A percentile compares a stretch with the other conserved stretches of the same genome.
phyloP scores from a whole-genome alignment of 208 protist genomes.

The Naegleria lovaniensis region DNA sequence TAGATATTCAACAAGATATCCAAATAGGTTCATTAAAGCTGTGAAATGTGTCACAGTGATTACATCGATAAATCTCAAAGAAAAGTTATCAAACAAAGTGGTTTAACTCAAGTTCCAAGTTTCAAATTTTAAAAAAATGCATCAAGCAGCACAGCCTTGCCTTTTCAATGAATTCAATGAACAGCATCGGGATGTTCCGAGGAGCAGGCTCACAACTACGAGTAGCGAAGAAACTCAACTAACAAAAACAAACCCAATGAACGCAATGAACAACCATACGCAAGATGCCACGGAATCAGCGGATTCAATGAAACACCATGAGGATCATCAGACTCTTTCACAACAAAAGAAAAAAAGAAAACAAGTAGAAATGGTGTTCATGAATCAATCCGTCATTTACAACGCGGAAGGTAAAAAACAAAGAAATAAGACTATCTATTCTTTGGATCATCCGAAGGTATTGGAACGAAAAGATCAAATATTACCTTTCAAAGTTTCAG shows the following conservation, averaged over 20 bases:
- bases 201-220: too few species aligned
- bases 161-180: slow-evolving; percentile 4
- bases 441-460: not conserved
- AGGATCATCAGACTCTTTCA: not conserved
- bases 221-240: too few species aligned
- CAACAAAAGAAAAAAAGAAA: not conserved
- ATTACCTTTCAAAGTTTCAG: not conserved
- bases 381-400: not conserved
- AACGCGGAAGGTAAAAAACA: not conserved
- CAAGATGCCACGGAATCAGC: too few species aligned
- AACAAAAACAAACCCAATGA: too few species aligned
- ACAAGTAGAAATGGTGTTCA: not conserved
- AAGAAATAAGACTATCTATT: not conserved
- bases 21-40: not conserved
- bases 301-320: too few species aligned
- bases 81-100: too few species aligned
- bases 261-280: too few species aligned
- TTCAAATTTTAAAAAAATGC: not conserved
- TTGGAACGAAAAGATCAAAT: not conserved
- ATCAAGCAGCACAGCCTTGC: not conserved
- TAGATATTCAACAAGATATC: not conserved
- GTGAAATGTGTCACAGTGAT: not conserved
- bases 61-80: too few species aligned
- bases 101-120: not conserved
- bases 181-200: too few species aligned